These are phyloP conservation scores for Amaranthus palmeri DNA, from an alignment of 148 eudicot genomes.

Conservation along the genomic window DNA sequence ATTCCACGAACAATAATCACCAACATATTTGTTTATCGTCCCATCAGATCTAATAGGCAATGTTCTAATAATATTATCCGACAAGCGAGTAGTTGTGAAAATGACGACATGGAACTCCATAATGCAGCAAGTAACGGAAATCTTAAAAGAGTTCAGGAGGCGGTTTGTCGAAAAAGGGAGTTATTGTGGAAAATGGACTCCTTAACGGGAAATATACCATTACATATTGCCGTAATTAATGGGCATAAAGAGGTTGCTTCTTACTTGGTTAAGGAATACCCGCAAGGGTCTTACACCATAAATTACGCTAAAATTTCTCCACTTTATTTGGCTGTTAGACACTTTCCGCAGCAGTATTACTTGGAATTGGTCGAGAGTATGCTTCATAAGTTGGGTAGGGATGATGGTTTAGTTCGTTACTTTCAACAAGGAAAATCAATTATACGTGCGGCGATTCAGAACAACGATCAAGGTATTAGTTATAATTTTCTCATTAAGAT, in stretches of 20 bases:
- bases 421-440: background rate
- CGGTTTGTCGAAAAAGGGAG: background rate
- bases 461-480: background rate
- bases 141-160: background rate
- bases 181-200: background rate
- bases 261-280: slow-evolving; percentile 6
- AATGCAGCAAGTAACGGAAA: background rate
- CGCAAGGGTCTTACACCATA: slow-evolving; percentile 10
- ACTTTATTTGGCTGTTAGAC: slow-evolving; percentile 3
- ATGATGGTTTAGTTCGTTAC: background rate
- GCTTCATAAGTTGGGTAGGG: background rate
- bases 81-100: background rate
- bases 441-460: background rate
- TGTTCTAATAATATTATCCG: background rate
- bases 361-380: slow-evolving; percentile 2
- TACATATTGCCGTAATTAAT: slow-evolving; percentile 10
- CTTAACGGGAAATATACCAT: slow-evolving; percentile 4
- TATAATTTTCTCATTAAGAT: too few relatives aligned
- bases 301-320: background rate
- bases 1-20: background rate
- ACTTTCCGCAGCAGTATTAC: background rate
- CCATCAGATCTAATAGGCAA: background rate
- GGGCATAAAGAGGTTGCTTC: slow-evolving; percentile 6
- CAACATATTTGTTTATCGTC: background rate
- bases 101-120: background rate